Evolutionary conservation across 2,329 filamentous ascomycete genomes (phyloP), one percentile per base, ranked within the genome.

Genomic region (Rhexocercosporidium sp.): DNA sequence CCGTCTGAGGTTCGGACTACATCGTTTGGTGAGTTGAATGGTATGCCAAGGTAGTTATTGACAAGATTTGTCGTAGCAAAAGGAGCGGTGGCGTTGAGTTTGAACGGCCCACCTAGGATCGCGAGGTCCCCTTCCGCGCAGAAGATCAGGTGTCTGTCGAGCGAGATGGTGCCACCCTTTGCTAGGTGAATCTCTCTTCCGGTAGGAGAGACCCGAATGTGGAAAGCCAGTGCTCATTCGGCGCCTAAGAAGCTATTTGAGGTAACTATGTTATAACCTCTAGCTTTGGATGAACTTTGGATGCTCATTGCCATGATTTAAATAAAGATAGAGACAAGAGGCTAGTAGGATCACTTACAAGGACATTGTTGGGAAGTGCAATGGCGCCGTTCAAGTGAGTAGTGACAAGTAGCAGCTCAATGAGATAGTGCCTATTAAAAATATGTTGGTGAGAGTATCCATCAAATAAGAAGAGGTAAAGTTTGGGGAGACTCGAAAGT

Each of bases 21-120:
- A 66, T 90, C 87, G 68, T 90, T 89, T 20, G 88, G 77, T 0
- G 86, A 88, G 74, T 83, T 87, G 77, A 89, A 89, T 54, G 65
- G 81, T 4, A 84, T 82, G 27, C 87, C 86, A 59, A 85, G 86
- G 74, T 81, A 90, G 75, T 86, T 88, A 73, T 88, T 87, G 27
- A 90, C 67, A 8, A 90, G 77, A 0, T 83, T 82, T 81, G 5
- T 22, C 1, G 37, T 60, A 12, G 34, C 64, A 41, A 66, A 71
- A 14, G 71, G 71, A n/a, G 67, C 53, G 0, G 64, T 66, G 12
- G 69, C 20, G 9, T 66, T 62, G 41, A 73, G 68, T 7, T 25
- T 69, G 18, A 68, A 47, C 6, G 72, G 54, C 6, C 67, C 71
- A 2, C 69, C 69, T 25, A 66, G 51, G 22, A 64, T 29, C 1